phyloP scores from a whole-genome alignment of 331 rosid genomes.

The Arachis monticola region DNA sequence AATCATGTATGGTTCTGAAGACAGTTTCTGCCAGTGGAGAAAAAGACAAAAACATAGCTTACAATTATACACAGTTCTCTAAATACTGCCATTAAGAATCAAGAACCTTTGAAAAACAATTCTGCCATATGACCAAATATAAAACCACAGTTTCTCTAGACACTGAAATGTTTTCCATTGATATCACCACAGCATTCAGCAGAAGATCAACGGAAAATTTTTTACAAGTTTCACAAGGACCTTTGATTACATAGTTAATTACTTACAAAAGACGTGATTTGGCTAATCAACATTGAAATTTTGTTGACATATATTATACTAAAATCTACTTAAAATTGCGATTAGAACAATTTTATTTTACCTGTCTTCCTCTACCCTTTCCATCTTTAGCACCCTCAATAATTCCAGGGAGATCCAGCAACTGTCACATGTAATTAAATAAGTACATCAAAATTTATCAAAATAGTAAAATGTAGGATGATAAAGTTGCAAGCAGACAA shows the following conservation, averaged over 20 bases:
- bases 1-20: not conserved
- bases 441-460: constrained; percentile 20
- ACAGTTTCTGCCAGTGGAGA: no score
- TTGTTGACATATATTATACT: constrained; percentile 8
- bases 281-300: constrained; percentile 19
- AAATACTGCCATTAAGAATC: not conserved
- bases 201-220: not conserved
- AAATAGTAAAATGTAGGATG: not conserved
- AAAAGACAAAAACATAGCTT: not conserved
- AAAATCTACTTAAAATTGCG: constrained; percentile 24
- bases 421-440: constrained; percentile 63
- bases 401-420: constrained; percentile 98
- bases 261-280: not conserved
- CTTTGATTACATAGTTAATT: constrained; percentile 2
- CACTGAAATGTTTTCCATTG: not conserved
- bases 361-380: constrained; percentile 99
- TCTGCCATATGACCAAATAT: constrained; percentile 12
- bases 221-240: not conserved
- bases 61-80: not conserved
- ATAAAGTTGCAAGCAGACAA: constrained; percentile 13
- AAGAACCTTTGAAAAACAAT: not conserved
- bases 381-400: constrained; percentile 99
- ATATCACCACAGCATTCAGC: constrained; percentile 3
- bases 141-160: not conserved
- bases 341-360: constrained; percentile 40